A percentile compares a stretch with the other conserved stretches of the same genome.
These are phyloP conservation scores for Phytophthora sp. DNA, from an alignment of 352 stramenopile species.

Conservation along the genomic window DNA sequence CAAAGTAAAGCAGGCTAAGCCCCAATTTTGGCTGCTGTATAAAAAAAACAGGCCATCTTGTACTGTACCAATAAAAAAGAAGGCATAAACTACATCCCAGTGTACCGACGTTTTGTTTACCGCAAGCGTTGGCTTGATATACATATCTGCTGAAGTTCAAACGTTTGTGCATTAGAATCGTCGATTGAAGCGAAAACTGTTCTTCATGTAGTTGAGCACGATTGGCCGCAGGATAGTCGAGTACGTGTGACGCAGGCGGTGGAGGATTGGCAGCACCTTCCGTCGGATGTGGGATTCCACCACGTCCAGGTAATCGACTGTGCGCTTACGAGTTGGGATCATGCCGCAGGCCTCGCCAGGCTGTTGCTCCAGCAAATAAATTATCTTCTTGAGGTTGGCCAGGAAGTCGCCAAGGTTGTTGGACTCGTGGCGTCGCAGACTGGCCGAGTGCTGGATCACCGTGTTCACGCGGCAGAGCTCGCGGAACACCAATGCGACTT, in stretches of 20 bases:
- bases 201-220: conserved; percentile 80
- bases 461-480: conserved; percentile 83
- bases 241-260: conserved; percentile 79
- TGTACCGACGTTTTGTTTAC: conserved; percentile 13
- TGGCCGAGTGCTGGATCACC: conserved; percentile 82
- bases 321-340: conserved; percentile 76
- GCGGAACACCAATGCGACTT: conserved; percentile 80
- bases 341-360: conserved; percentile 74
- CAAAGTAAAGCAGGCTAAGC: too few relatives aligned
- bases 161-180: conserved; percentile 34
- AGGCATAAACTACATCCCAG: conserved; percentile 10
- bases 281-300: conserved; percentile 87
- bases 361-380: conserved; percentile 89
- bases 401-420: conserved; percentile 86
- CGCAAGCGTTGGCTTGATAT: conserved; percentile 14
- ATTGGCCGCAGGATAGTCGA: conserved; percentile 80
- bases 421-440: conserved; percentile 74
- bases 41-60: too few relatives aligned
- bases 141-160: conserved; percentile 11
- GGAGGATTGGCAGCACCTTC: conserved; percentile 83
- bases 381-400: conserved; percentile 89
- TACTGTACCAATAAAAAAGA: too few relatives aligned
- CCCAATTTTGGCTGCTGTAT: too few relatives aligned
- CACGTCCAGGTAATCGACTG: conserved; percentile 78
- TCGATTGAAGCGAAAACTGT: conserved; percentile 63